phyloP scores from a whole-genome alignment of 1,284 basidiomycete genomes.

The Caloboletus firmus region DNA sequence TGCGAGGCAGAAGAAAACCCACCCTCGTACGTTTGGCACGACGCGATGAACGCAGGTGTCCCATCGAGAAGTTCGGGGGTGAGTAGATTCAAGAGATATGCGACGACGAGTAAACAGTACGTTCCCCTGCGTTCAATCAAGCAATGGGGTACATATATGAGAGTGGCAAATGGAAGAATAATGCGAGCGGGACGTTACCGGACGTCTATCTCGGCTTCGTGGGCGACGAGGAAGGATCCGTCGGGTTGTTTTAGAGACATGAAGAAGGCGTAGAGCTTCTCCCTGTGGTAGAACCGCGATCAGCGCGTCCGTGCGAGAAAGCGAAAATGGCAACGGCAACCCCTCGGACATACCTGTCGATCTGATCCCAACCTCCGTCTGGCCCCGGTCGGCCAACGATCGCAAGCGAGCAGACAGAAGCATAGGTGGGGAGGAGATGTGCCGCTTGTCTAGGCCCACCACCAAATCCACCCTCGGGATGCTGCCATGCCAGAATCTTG shows the following conservation, averaged over 20 bases:
- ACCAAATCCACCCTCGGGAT: constrained; percentile 85
- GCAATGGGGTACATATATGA: not conserved
- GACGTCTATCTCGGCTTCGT: constrained; percentile 91
- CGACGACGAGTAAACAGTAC: constrained; percentile 75
- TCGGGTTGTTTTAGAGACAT: constrained; percentile 92
- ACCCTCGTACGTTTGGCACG: constrained; percentile 98
- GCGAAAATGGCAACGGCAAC: not conserved
- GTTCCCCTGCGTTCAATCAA: constrained; percentile 51
- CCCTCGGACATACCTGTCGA: constrained; percentile 60
- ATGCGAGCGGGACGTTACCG: constrained; percentile 19
- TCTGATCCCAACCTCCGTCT: constrained; percentile 80
- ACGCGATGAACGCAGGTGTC: constrained; percentile 63
- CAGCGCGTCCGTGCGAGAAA: not conserved
- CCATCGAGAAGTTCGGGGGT: constrained; percentile 85
- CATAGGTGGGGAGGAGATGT: constrained; percentile 91
- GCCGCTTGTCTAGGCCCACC: constrained; percentile 89
- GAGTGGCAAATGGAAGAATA: not conserved
- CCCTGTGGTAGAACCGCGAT: constrained; percentile 37
- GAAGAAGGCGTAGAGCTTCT: constrained; percentile 85
- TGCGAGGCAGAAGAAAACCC: constrained; percentile 88
- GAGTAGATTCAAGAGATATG: constrained; percentile 73
- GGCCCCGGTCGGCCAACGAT: constrained; percentile 76
- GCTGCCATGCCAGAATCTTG: constrained; percentile 77
- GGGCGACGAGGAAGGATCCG: constrained; percentile 90
- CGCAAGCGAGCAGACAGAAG: constrained; percentile 81